Evolutionary conservation across 805 yeast genomes (phyloP).

Genomic region (Cyberlindnera veronae): DNA sequence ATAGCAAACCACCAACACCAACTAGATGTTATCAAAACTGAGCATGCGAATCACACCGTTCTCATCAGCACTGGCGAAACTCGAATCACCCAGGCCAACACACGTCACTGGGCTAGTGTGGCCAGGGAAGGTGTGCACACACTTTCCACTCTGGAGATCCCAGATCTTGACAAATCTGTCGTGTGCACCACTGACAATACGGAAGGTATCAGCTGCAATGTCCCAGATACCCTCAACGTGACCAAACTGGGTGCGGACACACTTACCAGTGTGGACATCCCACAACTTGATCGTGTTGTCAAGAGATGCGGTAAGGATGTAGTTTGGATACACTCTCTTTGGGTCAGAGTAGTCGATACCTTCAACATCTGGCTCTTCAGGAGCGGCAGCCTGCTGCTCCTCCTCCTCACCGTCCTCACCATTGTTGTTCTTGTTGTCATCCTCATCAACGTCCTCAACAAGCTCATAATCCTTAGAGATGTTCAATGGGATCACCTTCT

Average conservation of each 20-base stretch:
- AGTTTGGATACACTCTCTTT: slow-evolving; percentile 61
- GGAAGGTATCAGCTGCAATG: slow-evolving; percentile 90
- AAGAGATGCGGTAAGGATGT: slow-evolving; percentile 78
- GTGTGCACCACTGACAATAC: slow-evolving; percentile 93
- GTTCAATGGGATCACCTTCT: slow-evolving; percentile 82
- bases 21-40: slow-evolving; percentile 57
- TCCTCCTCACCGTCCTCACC: slow-evolving; percentile 20
- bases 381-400: too few species aligned
- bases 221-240: slow-evolving; percentile 99
- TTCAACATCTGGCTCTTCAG: too few species aligned
- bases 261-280: slow-evolving; percentile 84
- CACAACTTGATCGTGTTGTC: slow-evolving; percentile 92
- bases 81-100: slow-evolving; percentile 85
- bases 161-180: slow-evolving; percentile 87
- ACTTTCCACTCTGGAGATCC: slow-evolving; percentile 93
- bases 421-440: slow-evolving; percentile 17
- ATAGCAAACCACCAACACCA: background rate
- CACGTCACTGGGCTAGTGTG: slow-evolving; percentile 58
- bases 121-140: slow-evolving; percentile 89
- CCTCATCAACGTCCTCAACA: slow-evolving; percentile 36
- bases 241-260: slow-evolving; percentile 93
- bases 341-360: slow-evolving; percentile 26
- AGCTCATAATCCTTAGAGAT: slow-evolving; percentile 60
- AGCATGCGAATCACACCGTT: slow-evolving; percentile 83
- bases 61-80: slow-evolving; percentile 88